Conservation (phyloP, 331 rosid genomes). For the Saraca asoca region DNA sequence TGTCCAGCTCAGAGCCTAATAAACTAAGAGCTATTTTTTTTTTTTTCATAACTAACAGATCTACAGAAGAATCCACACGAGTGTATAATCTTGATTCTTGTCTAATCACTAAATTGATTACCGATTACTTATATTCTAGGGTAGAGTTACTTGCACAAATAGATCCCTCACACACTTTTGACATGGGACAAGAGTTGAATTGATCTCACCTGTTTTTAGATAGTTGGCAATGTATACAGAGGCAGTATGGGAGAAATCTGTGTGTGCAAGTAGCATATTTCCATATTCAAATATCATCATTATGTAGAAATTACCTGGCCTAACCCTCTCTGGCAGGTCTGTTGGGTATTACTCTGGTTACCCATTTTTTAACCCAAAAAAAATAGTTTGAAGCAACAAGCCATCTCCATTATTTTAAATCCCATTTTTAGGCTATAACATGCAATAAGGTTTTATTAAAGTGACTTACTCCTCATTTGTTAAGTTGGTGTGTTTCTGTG, state of each 20-base stretch:
- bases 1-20: slow-evolving; percentile 9
- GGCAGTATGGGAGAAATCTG: too few relatives aligned
- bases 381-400: slow-evolving; percentile 1
- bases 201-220: too few relatives aligned
- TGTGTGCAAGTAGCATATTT: too few relatives aligned
- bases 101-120: neutral
- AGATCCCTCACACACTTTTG: too few relatives aligned
- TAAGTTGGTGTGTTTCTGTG: slow-evolving; percentile 10
- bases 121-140: neutral
- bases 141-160: too few relatives aligned
- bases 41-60: neutral
- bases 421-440: neutral
- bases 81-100: neutral
- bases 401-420: neutral
- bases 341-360: too few relatives aligned
- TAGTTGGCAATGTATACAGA: too few relatives aligned
- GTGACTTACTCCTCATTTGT: slow-evolving; percentile 12
- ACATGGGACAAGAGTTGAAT: too few relatives aligned
- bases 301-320: too few relatives aligned
- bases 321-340: too few relatives aligned
- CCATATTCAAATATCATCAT: too few relatives aligned
- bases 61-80: slow-evolving; percentile 4
- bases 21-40: neutral
- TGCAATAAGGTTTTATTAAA: slow-evolving; percentile 10
- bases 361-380: too few relatives aligned